Conservation (phyloP, 1,284 basidiomycete genomes). For the Trichosporon faecale region DNA sequence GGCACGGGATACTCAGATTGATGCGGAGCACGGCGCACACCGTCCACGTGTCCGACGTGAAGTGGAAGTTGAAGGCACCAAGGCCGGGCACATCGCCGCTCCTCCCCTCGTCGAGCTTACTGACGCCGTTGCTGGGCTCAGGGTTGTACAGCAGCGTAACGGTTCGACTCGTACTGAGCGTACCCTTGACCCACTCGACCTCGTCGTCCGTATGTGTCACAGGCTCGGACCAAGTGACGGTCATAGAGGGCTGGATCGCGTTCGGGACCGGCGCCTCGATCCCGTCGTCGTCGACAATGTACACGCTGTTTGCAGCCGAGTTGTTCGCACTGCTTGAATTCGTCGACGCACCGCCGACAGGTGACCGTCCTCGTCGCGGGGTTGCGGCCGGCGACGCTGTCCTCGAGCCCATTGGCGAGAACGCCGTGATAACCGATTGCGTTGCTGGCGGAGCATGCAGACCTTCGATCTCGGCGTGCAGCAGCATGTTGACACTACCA, state of each 20-base stretch:
- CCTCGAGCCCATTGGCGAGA: not conserved
- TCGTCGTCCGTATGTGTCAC: conserved; percentile 17
- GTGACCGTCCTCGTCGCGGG: conserved; percentile 11
- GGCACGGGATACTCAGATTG: conserved; percentile 24
- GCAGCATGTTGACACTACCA: conserved; percentile 24
- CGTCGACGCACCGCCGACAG: conserved; percentile 6
- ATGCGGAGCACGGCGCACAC: conserved; percentile 36
- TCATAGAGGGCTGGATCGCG: conserved; percentile 18
- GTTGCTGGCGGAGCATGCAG: conserved; percentile 9
- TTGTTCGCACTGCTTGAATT: not conserved
- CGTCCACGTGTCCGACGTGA: conserved; percentile 30
- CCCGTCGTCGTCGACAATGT: conserved; percentile 1
- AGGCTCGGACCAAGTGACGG: conserved; percentile 24
- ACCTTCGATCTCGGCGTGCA: conserved; percentile 32
- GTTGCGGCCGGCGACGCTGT: not conserved
- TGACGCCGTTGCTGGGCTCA: conserved; percentile 28
- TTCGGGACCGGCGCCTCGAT: conserved; percentile 11
- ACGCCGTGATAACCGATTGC: not conserved
- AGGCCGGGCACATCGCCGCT: conserved; percentile 16
- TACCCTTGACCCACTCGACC: conserved; percentile 32
- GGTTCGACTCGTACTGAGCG: conserved; percentile 19
- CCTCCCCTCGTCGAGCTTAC: conserved; percentile 24
- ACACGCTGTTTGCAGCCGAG: not conserved
- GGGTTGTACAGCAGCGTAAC: conserved; percentile 35
- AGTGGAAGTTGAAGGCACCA: conserved; percentile 17